phyloP scores from a whole-genome alignment of 495 filamentous ascomycete genomes.

The Aspergillus incahuasiensis region DNA sequence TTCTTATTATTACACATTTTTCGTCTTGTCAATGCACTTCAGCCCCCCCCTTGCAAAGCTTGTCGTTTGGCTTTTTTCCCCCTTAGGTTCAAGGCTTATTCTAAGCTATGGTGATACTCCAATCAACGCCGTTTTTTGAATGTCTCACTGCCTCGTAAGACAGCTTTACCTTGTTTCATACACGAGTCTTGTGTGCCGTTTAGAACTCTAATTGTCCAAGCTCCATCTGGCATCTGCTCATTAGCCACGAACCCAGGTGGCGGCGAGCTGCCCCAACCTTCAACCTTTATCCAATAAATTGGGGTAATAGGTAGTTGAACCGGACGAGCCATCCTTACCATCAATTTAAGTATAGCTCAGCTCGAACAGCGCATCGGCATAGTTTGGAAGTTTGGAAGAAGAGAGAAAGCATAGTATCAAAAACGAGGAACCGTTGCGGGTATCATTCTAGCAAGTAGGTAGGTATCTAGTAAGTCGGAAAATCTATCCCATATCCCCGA shows the following conservation, averaged over 20 bases:
- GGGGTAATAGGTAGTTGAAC: too few species aligned
- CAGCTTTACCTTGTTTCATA: neutral
- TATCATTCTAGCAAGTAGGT: slow-evolving; percentile 18
- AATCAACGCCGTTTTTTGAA: neutral
- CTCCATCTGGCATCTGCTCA: neutral
- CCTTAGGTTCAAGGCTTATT: neutral
- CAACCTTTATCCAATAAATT: too few species aligned
- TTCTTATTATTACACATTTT: neutral
- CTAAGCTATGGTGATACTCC: slow-evolving; percentile 14
- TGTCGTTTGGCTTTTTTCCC: neutral
- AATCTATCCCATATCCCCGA: neutral
- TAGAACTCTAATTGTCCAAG: neutral
- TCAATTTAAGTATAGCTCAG: too few species aligned
- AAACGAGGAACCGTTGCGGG: slow-evolving; percentile 23
- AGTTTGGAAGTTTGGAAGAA: neutral
- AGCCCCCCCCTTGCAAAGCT: neutral
- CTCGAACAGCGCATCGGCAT: neutral
- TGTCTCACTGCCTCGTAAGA: neutral
- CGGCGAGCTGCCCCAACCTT: too few species aligned
- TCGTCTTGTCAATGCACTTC: neutral
- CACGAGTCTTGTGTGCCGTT: neutral
- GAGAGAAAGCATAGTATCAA: neutral
- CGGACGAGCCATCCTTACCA: too few species aligned
- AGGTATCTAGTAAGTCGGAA: neutral
- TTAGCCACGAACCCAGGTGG: too few species aligned